These are phyloP conservation scores for Kluyveromyces aestuarii DNA, from an alignment of 805 yeast species.

Conservation along the genomic window DNA sequence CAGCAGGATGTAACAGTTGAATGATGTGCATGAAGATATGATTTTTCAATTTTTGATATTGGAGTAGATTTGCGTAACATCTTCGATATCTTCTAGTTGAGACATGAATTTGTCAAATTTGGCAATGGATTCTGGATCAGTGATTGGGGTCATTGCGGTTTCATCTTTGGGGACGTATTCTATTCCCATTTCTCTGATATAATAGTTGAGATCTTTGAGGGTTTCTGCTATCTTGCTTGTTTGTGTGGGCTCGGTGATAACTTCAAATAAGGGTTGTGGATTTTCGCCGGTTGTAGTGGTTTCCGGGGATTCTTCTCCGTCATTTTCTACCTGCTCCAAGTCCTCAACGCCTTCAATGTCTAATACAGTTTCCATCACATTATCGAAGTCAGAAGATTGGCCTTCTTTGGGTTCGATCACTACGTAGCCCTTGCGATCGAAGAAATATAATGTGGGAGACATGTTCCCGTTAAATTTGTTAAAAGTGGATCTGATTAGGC, in stretches of 20 bases:
- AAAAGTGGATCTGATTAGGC: slow-evolving; percentile 65
- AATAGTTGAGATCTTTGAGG: slow-evolving; percentile 41
- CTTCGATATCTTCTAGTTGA: slow-evolving; percentile 69
- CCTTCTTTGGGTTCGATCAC: slow-evolving; percentile 36
- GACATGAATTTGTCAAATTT: slow-evolving; percentile 49
- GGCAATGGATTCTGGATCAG: slow-evolving; percentile 42
- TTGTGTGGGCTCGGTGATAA: slow-evolving; percentile 56
- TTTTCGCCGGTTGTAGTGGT: neutral
- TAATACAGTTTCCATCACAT: slow-evolving; percentile 60
- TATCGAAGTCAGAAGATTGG: slow-evolving; percentile 40
- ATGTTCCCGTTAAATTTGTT: slow-evolving; percentile 59
- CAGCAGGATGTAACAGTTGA: no score
- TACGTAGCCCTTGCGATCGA: slow-evolving; percentile 70
- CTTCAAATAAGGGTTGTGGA: slow-evolving; percentile 25
- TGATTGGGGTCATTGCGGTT: slow-evolving; percentile 41
- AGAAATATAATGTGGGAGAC: slow-evolving; percentile 71
- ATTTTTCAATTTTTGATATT: slow-evolving; percentile 37
- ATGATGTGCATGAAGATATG: no score
- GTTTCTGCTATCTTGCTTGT: slow-evolving; percentile 52
- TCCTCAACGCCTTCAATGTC: slow-evolving; percentile 74
- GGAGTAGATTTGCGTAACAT: slow-evolving; percentile 71
- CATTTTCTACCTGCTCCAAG: slow-evolving; percentile 40
- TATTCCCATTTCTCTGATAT: slow-evolving; percentile 62
- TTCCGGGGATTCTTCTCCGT: slow-evolving; percentile 12
- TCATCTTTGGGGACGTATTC: slow-evolving; percentile 59